Conservation (phyloP, 1,284 basidiomycete genomes). For the Schizophyllum commune region DNA sequence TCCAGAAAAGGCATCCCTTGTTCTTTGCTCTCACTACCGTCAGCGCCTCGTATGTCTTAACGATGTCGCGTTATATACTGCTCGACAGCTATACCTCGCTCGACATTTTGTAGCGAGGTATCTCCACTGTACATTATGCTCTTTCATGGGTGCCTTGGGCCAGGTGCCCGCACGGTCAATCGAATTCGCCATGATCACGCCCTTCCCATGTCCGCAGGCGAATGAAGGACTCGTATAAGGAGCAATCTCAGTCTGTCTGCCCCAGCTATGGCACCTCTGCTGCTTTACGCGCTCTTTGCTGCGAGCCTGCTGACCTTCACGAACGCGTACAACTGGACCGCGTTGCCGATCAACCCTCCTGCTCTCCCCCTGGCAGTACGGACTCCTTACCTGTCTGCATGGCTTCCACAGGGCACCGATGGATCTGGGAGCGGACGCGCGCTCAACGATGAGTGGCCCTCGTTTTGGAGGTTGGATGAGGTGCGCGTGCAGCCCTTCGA, state of each 20-base stretch:
- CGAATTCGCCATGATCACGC: too few species aligned
- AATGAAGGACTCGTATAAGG: too few species aligned
- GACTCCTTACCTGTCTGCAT: conserved; percentile 57
- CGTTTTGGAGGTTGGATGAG: conserved; percentile 59
- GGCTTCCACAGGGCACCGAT: conserved; percentile 41
- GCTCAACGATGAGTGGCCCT: conserved; percentile 55
- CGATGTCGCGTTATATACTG: too few species aligned
- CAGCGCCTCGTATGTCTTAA: too few species aligned
- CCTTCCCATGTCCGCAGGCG: too few species aligned
- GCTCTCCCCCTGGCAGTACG: conserved; percentile 54
- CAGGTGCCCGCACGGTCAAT: too few species aligned
- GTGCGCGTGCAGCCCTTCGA: conserved; percentile 9
- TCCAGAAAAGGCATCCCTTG: too few species aligned
- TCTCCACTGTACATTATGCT: too few species aligned
- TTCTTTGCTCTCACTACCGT: too few species aligned
- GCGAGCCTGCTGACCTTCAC: conserved; percentile 7
- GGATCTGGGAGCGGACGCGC: conserved; percentile 32
- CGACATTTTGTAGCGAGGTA: too few species aligned
- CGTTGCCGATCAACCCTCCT: conserved; percentile 50
- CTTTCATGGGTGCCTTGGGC: too few species aligned
- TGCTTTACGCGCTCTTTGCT: neutral
- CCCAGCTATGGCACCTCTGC: neutral
- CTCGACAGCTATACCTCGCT: too few species aligned
- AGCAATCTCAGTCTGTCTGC: neutral
- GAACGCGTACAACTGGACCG: conserved; percentile 35